phyloP scores from a whole-genome alignment of 1,139 yeast genomes.

The Arxiozyma heterogenica region DNA sequence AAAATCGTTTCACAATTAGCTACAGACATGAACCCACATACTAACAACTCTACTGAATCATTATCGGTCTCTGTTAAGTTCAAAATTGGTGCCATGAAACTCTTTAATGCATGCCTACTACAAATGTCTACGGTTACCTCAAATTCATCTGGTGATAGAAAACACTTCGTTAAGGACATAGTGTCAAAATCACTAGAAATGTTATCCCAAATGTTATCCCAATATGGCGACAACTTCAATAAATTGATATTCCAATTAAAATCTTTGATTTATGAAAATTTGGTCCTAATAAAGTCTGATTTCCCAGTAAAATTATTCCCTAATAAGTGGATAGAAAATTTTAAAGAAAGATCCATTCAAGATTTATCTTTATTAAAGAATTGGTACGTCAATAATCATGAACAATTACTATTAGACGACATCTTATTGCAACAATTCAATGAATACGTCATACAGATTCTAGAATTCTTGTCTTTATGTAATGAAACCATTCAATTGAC shows the following conservation, averaged over 20 bases:
- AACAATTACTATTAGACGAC: constrained; percentile 6
- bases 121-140: constrained; percentile 50
- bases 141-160: constrained; percentile 14
- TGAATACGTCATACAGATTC: constrained; percentile 28
- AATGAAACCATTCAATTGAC: constrained; percentile 4
- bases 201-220: constrained; percentile 6
- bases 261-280: constrained; percentile 24
- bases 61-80: constrained; percentile 13
- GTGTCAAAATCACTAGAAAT: constrained; percentile 13
- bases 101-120: constrained; percentile 45
- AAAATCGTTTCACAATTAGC: constrained; percentile 39
- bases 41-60: constrained; percentile 20
- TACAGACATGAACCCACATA: constrained; percentile 21
- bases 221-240: background rate
- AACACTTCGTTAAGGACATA: constrained; percentile 13
- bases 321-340: constrained; percentile 5
- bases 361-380: constrained; percentile 17
- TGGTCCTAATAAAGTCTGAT: constrained; percentile 27
- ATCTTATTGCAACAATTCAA: constrained; percentile 21
- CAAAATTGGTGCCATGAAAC: constrained; percentile 41
- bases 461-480: constrained; percentile 24
- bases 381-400: constrained; percentile 2
- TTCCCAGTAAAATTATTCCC: constrained; percentile 28
- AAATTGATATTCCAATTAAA: constrained; percentile 13
- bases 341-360: constrained; percentile 14